Evolutionary conservation across 139 green algal species (phyloP).

Genomic region (Tetradesmus obliquus): DNA sequence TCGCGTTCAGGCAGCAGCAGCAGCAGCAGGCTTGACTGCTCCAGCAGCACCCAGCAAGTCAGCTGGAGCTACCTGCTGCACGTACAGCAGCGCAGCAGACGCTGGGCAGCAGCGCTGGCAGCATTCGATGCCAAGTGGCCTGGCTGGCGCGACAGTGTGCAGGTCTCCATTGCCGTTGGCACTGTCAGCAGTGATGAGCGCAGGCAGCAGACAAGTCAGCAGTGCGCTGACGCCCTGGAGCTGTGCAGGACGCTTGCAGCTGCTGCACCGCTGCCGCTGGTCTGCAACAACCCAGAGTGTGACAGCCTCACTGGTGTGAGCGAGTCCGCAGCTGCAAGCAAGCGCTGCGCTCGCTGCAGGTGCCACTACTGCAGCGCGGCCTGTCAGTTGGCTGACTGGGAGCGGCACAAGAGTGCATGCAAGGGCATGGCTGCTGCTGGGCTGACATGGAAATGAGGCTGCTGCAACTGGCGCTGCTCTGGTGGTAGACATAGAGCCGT

Average conservation of each 20-base stretch:
- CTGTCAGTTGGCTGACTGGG: neutral
- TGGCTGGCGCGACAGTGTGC: neutral
- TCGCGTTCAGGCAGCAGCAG: neutral
- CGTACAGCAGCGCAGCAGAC: too few relatives aligned
- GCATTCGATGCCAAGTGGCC: neutral
- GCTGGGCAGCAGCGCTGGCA: neutral
- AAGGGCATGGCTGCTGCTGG: neutral
- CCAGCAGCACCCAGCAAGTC: neutral
- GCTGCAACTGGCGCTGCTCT: too few relatives aligned
- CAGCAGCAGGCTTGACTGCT: neutral
- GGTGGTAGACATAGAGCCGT: too few relatives aligned
- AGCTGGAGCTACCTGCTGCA: neutral
- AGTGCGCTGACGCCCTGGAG: neutral
- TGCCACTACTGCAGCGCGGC: neutral
- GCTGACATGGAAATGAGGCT: neutral
- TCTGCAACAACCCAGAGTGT: neutral
- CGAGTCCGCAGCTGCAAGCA: neutral
- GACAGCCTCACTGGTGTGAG: neutral
- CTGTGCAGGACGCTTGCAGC: neutral
- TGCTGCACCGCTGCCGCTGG: neutral
- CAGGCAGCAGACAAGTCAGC: neutral
- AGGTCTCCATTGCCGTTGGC: neutral
- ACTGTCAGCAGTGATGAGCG: neutral
- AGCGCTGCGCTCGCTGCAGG: neutral
- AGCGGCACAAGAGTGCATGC: neutral